Percentiles rank a stretch among this genome's conserved stretches.
These are phyloP conservation scores for Ophiosphaerella korrae DNA, from an alignment of 2,329 filamentous ascomycete genomes.

Conservation along the genomic window DNA sequence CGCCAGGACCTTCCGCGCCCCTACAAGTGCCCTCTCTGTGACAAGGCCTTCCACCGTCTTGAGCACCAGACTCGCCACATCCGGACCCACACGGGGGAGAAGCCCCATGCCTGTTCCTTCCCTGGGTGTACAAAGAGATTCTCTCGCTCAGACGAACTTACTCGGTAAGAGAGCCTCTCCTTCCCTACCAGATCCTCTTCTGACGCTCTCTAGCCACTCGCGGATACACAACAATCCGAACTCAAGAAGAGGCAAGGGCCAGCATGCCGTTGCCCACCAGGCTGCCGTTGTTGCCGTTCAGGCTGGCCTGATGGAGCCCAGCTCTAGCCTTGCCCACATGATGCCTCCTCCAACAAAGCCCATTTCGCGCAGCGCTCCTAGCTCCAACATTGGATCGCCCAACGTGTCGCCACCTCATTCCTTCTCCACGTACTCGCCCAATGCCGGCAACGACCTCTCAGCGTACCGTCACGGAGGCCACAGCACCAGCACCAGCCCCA, in stretches of 20 bases:
- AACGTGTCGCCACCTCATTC: conserved; percentile 95
- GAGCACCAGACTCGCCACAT: conserved; percentile 95
- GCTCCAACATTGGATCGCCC: conserved; percentile 85
- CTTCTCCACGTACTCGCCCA: conserved; percentile 67
- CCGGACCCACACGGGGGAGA: conserved; percentile 96
- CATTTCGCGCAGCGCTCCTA: conserved; percentile 85
- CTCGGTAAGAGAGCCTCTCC: conserved; percentile 45
- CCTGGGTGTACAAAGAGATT: conserved; percentile 97
- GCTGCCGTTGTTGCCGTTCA: conserved; percentile 60
- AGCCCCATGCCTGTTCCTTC: conserved; percentile 94
- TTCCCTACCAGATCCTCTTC: neutral
- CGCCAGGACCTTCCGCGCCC: conserved; percentile 87
- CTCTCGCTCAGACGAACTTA: conserved; percentile 94
- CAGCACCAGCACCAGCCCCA: conserved; percentile 52
- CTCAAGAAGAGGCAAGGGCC: conserved; percentile 90
- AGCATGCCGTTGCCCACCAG: conserved; percentile 63
- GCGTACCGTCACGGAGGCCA: conserved; percentile 54
- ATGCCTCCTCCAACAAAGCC: conserved; percentile 77
- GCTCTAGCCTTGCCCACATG: conserved; percentile 61
- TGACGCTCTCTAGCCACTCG: conserved; percentile 70
- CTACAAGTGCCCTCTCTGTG: conserved; percentile 98
- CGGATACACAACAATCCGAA: conserved; percentile 99
- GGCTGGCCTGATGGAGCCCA: conserved; percentile 58
- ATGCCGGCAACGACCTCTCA: conserved; percentile 62
- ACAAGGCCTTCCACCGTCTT: conserved; percentile 96